Evolutionary conservation across 2,329 filamentous ascomycete species (phyloP).

Genomic region (Fusarium xyrophilum): DNA sequence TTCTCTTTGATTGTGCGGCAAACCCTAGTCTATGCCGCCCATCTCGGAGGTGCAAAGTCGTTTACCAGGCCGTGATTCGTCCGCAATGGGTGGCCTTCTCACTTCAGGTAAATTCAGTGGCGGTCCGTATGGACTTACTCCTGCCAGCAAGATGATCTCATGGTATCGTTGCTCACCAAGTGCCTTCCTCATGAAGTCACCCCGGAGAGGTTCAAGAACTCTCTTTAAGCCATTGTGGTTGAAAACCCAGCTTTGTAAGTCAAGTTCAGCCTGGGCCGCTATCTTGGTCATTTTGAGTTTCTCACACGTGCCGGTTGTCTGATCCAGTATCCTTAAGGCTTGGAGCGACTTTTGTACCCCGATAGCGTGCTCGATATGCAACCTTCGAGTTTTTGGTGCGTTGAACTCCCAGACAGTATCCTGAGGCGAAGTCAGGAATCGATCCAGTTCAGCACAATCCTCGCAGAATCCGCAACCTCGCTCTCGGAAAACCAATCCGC

Average conservation of each 20-base stretch:
- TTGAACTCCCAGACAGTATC: neutral
- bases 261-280: neutral
- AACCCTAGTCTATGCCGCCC: too few relatives aligned
- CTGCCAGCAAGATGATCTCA: constrained; percentile 8
- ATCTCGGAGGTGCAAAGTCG: neutral
- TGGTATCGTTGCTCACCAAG: constrained; percentile 10
- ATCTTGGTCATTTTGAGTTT: constrained; percentile 2
- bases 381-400: neutral
- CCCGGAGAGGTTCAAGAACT: neutral
- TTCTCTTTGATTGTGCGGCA: neutral
- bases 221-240: neutral
- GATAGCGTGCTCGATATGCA: neutral
- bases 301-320: neutral
- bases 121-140: neutral
- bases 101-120: neutral
- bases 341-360: neutral
- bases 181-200: neutral
- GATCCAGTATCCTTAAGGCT: neutral
- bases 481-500: neutral
- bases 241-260: neutral
- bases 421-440: neutral
- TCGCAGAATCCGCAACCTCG: constrained; percentile 12
- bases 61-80: neutral
- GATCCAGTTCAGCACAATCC: constrained; percentile 1
- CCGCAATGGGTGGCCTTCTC: neutral